Conservation (phyloP, 2,329 filamentous ascomycete species). For the Hymenoscyphus fraxineus region DNA sequence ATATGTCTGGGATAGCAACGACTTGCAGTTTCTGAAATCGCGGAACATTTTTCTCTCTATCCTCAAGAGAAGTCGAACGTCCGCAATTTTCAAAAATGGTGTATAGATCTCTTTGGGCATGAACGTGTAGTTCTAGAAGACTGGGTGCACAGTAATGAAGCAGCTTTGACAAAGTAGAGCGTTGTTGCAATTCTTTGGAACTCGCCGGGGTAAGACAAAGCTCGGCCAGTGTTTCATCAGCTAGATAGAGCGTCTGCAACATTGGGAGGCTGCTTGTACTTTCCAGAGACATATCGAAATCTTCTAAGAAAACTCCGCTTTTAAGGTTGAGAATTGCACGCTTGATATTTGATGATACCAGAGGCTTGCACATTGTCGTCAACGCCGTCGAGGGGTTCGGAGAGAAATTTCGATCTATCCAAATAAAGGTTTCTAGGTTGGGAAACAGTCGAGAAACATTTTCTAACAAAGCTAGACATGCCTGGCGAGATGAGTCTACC, state of each 20-base stretch:
- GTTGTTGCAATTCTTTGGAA: neutral
- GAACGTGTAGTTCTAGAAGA: neutral
- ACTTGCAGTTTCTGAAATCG: neutral
- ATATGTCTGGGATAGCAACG: neutral
- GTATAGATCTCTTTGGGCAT: accelerated
- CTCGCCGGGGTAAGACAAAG: neutral
- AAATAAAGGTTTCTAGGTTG: neutral
- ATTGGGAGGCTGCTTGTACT: neutral
- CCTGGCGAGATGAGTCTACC: neutral
- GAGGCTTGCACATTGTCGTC: neutral
- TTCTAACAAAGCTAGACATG: neutral
- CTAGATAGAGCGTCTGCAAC: neutral
- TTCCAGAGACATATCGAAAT: neutral
- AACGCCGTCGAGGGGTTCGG: neutral
- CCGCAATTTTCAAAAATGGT: neutral
- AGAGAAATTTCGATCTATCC: neutral
- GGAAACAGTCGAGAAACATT: neutral
- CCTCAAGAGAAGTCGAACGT: neutral
- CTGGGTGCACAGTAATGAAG: neutral
- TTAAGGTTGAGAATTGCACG: too few relatives aligned
- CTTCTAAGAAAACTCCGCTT: neutral
- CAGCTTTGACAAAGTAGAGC: neutral
- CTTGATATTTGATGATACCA: neutral
- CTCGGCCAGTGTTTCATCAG: too few relatives aligned
- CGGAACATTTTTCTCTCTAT: neutral